phyloP scores from a whole-genome alignment of 2,329 filamentous ascomycete genomes.

The Phaeomoniella chlamydospora region DNA sequence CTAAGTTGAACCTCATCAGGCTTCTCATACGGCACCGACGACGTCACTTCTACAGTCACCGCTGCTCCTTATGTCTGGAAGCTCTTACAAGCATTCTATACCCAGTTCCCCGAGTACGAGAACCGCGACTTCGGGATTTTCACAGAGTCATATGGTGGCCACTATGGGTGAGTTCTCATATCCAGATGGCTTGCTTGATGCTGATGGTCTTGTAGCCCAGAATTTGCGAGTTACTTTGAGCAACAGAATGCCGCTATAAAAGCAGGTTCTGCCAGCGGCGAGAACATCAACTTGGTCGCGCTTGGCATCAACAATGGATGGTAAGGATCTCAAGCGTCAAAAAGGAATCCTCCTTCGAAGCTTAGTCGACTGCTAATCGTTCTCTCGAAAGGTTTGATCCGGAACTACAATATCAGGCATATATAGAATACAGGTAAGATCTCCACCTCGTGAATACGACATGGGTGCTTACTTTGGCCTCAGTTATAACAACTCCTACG shows the following conservation, averaged over 20 bases:
- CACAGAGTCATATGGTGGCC: constrained; percentile 22
- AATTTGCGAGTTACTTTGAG: constrained; percentile 18
- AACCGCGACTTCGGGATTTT: constrained; percentile 19
- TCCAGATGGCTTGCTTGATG: too few species aligned
- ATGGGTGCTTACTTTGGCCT: constrained; percentile 29
- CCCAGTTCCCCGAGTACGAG: constrained; percentile 16
- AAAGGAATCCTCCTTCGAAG: too few species aligned
- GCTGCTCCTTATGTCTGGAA: constrained; percentile 13
- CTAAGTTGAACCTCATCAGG: too few species aligned
- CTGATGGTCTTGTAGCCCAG: constrained; percentile 9
- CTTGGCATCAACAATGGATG: constrained; percentile 44
- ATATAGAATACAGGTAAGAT: not conserved
- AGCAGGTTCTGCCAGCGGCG: constrained; percentile 22
- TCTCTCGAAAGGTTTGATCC: not conserved
- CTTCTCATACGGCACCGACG: constrained; percentile 11
- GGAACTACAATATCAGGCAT: not conserved
- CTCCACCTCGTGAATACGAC: not conserved
- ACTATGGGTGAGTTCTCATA: constrained; percentile 14
- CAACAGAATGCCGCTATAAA: constrained; percentile 17
- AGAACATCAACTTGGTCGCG: constrained; percentile 35
- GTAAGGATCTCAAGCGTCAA: constrained; percentile 32
- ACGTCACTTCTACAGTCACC: constrained; percentile 10
- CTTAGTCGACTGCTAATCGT: too few species aligned
- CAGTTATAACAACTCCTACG: constrained; percentile 32
- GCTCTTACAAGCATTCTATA: constrained; percentile 12